Percentiles rank a stretch among this genome's conserved stretches.
phyloP scores from a whole-genome alignment of 805 yeast genomes.

The Kazachstania africana region DNA sequence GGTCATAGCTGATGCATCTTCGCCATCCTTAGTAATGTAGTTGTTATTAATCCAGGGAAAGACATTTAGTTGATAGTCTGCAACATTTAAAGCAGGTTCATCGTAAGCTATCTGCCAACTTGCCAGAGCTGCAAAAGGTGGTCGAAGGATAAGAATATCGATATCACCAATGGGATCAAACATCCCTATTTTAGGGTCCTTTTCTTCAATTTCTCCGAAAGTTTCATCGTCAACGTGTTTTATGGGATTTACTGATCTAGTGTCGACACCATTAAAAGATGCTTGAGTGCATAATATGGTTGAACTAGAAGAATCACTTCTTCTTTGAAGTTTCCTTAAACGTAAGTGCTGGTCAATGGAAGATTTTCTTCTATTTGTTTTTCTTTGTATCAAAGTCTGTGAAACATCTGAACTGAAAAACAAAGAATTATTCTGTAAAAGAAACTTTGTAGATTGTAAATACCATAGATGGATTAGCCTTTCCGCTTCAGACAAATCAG shows the following conservation, averaged over 20 bases:
- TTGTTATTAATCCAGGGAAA: constrained; percentile 10
- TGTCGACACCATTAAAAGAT: no score
- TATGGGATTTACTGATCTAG: no score
- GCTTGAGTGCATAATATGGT: no score
- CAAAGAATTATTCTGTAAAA: constrained; percentile 16
- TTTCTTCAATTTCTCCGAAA: neutral
- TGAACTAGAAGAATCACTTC: neutral
- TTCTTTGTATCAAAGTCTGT: constrained; percentile 13
- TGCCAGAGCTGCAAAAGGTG: constrained; percentile 7
- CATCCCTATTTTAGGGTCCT: constrained; percentile 2
- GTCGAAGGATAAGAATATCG: constrained; percentile 21
- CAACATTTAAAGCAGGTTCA: constrained; percentile 22
- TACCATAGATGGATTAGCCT: constrained; percentile 18
- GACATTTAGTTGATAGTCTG: constrained; percentile 18
- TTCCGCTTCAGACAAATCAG: constrained; percentile 14
- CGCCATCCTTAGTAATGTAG: neutral
- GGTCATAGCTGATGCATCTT: neutral
- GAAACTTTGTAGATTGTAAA: constrained; percentile 13
- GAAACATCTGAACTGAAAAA: constrained; percentile 19
- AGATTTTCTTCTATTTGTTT: constrained; percentile 7
- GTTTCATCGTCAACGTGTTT: no score
- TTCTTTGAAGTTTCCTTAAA: neutral
- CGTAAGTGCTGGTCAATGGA: neutral
- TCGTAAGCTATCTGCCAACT: constrained; percentile 25
- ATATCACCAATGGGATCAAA: constrained; percentile 10